Evolutionary conservation across 1,139 yeast species (phyloP).

Genomic region (Yarrowia galli): DNA sequence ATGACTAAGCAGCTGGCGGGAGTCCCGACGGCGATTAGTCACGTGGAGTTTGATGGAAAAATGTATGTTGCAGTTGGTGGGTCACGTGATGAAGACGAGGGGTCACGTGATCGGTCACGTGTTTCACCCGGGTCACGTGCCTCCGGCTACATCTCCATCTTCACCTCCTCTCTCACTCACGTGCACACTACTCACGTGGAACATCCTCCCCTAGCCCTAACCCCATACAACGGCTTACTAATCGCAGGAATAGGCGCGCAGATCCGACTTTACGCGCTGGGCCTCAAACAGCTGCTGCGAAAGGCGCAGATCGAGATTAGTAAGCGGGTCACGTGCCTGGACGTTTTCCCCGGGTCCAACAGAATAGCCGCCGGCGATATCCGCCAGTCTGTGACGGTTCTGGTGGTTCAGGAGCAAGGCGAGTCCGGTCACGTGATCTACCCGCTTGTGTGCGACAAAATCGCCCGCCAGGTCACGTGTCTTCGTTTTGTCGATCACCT

Average conservation of each 20-base stretch:
- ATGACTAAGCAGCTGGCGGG: conserved; percentile 50
- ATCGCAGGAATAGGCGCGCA: conserved; percentile 64
- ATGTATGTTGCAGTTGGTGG: conserved; percentile 9
- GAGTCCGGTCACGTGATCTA: conserved; percentile 59
- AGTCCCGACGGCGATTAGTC: not conserved
- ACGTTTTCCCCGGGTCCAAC: conserved; percentile 52
- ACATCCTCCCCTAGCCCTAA: conserved; percentile 58
- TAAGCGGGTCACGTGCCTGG: conserved; percentile 25
- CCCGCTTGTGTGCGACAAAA: conserved; percentile 72
- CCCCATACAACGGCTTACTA: conserved; percentile 65
- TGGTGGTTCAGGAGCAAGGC: conserved; percentile 57
- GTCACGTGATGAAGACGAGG: not conserved
- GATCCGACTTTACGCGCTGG: conserved; percentile 73
- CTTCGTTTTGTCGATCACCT: conserved; percentile 69
- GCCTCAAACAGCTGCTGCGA: conserved; percentile 77
- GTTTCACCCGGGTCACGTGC: not conserved
- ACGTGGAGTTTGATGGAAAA: conserved; percentile 3
- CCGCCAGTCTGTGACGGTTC: conserved; percentile 65
- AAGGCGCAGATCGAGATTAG: conserved; percentile 57
- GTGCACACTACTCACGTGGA: conserved; percentile 71
- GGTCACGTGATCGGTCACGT: not conserved
- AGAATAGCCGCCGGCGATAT: conserved; percentile 75
- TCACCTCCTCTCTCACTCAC: conserved; percentile 47
- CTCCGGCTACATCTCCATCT: not conserved
- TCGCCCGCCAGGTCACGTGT: conserved; percentile 71